Percentiles rank a stretch among this genome's conserved stretches.
Conservation (phyloP, 2,329 filamentous ascomycete species). For the Colletotrichum tanaceti region DNA sequence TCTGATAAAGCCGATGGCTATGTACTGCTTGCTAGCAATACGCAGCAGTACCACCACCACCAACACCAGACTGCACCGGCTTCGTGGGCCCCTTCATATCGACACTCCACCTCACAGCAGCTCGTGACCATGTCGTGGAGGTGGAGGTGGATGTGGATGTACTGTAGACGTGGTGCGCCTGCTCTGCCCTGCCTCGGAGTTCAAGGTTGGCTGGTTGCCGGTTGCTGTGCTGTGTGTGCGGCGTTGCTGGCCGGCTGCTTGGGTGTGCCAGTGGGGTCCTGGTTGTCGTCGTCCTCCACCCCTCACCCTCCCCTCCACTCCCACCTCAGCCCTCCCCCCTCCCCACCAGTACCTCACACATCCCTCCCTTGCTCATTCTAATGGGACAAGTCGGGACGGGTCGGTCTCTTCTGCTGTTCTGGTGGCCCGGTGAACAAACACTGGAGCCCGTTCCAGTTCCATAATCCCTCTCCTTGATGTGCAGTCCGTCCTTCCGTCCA, state of each 20-base stretch:
- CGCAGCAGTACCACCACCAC: slow-evolving; percentile 1
- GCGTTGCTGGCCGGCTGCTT: slow-evolving; percentile 6
- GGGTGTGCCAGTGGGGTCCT: slow-evolving; percentile 1
- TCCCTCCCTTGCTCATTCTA: slow-evolving; percentile 38
- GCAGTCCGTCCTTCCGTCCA: slow-evolving; percentile 24
- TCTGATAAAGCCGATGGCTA: not conserved
- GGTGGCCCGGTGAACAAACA: slow-evolving; percentile 37
- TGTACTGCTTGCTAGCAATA: not conserved
- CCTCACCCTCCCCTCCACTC: slow-evolving; percentile 29
- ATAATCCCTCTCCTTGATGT: slow-evolving; percentile 24
- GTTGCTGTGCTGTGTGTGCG: slow-evolving; percentile 12
- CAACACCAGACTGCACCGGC: slow-evolving; percentile 3
- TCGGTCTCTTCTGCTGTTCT: slow-evolving; percentile 22
- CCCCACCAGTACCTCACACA: slow-evolving; percentile 18
- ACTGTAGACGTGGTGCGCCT: slow-evolving; percentile 9
- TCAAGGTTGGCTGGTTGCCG: slow-evolving; percentile 13
- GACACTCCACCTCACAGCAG: slow-evolving; percentile 4
- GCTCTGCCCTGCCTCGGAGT: slow-evolving; percentile 9
- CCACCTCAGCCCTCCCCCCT: slow-evolving; percentile 20
- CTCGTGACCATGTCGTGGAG: slow-evolving; percentile 18
- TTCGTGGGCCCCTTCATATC: slow-evolving; percentile 1
- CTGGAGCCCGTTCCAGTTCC: slow-evolving; percentile 18
- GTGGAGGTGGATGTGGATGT: slow-evolving; percentile 1
- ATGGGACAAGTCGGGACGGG: slow-evolving; percentile 25
- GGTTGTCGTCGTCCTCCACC: not conserved